phyloP scores from a whole-genome alignment of 805 yeast genomes.

The Barnettozyma siamensis region DNA sequence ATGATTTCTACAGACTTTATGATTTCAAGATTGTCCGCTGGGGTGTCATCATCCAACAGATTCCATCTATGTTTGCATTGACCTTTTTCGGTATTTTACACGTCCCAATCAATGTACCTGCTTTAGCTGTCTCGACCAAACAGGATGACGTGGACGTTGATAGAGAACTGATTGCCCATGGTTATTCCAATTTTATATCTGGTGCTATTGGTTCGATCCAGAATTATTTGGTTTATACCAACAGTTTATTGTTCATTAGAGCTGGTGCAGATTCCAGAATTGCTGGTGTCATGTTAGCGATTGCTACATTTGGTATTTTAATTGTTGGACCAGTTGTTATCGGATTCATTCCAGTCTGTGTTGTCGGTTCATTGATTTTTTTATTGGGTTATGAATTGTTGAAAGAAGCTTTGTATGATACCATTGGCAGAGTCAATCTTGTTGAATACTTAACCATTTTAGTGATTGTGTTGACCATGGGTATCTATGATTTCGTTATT shows the following conservation, averaged over 20 bases:
- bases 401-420: slow-evolving; percentile 81
- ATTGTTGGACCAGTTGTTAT: slow-evolving; percentile 86
- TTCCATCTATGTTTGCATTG: slow-evolving; percentile 93
- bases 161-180: slow-evolving; percentile 91
- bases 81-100: slow-evolving; percentile 94
- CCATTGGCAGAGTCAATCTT: slow-evolving; percentile 64
- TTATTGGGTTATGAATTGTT: slow-evolving; percentile 85
- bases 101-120: slow-evolving; percentile 97
- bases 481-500: slow-evolving; percentile 87
- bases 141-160: slow-evolving; percentile 85
- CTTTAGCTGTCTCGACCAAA: slow-evolving; percentile 84
- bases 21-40: slow-evolving; percentile 70
- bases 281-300: slow-evolving; percentile 85
- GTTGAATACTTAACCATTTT: slow-evolving; percentile 83
- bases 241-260: slow-evolving; percentile 82
- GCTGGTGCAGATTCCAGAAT: slow-evolving; percentile 90
- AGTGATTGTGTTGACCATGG: slow-evolving; percentile 90
- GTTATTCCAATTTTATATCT: slow-evolving; percentile 79
- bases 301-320: slow-evolving; percentile 78
- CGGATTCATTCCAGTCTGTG: slow-evolving; percentile 92
- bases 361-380: slow-evolving; percentile 89
- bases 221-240: slow-evolving; percentile 91
- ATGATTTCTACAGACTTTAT: slow-evolving; percentile 70
- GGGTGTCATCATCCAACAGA: slow-evolving; percentile 55
- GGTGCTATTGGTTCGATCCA: slow-evolving; percentile 87